Evolutionary conservation across 345 rosid species (phyloP).

Genomic region (Lumnitzera littorea): DNA sequence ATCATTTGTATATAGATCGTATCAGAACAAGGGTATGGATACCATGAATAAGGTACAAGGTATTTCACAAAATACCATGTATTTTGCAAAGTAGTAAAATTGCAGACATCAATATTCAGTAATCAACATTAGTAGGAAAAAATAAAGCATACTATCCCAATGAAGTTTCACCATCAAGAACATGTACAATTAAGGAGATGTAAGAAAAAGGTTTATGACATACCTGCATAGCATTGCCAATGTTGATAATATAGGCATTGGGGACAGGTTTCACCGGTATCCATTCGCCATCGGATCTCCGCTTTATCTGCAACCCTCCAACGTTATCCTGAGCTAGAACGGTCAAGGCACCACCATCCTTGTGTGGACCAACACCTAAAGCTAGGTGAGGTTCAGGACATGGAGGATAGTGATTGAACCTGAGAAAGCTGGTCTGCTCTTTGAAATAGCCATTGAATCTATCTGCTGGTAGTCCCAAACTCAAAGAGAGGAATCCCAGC

Average conservation of each 20-base stretch:
- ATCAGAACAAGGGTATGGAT: too few relatives aligned
- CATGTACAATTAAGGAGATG: neutral
- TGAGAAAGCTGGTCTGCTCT: slow-evolving; percentile 51
- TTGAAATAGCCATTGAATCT: slow-evolving; percentile 45
- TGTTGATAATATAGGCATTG: slow-evolving; percentile 60
- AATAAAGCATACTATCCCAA: neutral
- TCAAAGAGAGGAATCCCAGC: slow-evolving; percentile 54
- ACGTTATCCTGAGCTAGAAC: slow-evolving; percentile 72
- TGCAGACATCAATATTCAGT: neutral
- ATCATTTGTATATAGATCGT: too few relatives aligned
- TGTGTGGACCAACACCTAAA: slow-evolving; percentile 83
- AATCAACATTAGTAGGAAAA: neutral
- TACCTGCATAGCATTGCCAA: slow-evolving; percentile 47
- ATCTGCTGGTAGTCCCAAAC: slow-evolving; percentile 55
- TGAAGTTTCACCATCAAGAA: neutral
- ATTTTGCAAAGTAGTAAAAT: too few relatives aligned
- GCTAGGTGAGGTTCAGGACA: slow-evolving; percentile 79
- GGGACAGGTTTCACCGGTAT: slow-evolving; percentile 42
- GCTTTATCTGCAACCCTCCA: slow-evolving; percentile 67
- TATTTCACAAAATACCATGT: too few relatives aligned
- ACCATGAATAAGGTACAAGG: too few relatives aligned
- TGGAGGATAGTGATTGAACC: slow-evolving; percentile 75
- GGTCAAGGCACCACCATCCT: slow-evolving; percentile 71
- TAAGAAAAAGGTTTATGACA: too few relatives aligned
- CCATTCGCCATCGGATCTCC: slow-evolving; percentile 77